These are phyloP conservation scores for Cyclostephanos tholiformis DNA, from an alignment of 108 stramenopile genomes.

Conservation along the genomic window DNA sequence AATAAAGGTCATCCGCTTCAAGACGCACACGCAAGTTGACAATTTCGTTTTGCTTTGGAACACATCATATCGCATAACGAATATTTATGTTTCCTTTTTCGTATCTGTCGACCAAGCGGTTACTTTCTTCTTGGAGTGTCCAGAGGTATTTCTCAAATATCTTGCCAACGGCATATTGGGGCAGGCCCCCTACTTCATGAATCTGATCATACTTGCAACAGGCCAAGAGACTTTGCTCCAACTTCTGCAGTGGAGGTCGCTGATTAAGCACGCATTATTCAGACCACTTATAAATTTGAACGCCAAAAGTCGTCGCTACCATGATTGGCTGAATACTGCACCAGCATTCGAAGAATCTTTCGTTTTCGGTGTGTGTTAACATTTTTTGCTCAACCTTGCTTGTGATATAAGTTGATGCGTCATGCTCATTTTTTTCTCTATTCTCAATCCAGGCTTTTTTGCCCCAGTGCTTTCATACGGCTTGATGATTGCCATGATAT, in stretches of 20 bases:
- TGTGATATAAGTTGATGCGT: not conserved
- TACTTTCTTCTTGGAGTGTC: conserved; percentile 35
- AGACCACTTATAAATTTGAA: conserved; percentile 42
- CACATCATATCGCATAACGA: conserved; percentile 36
- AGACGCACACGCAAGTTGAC: conserved; percentile 39
- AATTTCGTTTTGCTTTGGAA: conserved; percentile 48
- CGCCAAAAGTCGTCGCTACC: conserved; percentile 30
- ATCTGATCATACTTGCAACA: conserved; percentile 41
- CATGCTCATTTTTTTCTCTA: not conserved
- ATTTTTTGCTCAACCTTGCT: not conserved
- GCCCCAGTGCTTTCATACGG: conserved; percentile 38
- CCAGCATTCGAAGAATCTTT: conserved; percentile 35
- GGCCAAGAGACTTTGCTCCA: conserved; percentile 53
- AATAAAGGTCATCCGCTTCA: conserved; percentile 54
- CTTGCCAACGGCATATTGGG: conserved; percentile 25
- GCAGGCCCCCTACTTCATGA: conserved; percentile 41
- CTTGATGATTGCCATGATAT: conserved; percentile 47
- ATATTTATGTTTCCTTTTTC: conserved; percentile 41
- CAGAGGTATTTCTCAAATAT: conserved; percentile 25
- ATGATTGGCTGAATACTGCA: conserved; percentile 38
- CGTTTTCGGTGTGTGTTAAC: conserved; percentile 26
- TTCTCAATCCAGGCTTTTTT: conserved; percentile 23
- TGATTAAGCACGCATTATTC: conserved; percentile 43
- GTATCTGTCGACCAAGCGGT: conserved; percentile 27
- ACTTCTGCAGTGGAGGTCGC: conserved; percentile 46